These are phyloP conservation scores for Brettanomyces bruxellensis DNA, from an alignment of 805 yeast genomes.

Conservation along the genomic window DNA sequence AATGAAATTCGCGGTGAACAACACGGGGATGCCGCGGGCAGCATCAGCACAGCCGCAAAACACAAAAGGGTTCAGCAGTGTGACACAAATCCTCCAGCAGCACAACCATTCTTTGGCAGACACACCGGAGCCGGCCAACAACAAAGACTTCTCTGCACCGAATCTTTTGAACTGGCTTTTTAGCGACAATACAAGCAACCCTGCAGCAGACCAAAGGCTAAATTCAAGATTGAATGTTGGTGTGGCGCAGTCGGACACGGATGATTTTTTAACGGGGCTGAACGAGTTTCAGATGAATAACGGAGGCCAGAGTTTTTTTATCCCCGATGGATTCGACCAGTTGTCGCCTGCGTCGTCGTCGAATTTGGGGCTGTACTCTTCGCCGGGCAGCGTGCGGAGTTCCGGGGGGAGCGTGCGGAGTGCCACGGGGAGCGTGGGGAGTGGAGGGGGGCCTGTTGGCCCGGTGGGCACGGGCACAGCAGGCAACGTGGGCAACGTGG, in stretches of 20 bases:
- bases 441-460: not conserved
- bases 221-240: not conserved
- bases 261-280: conserved; percentile 13
- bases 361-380: conserved; percentile 2
- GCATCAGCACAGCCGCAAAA: not conserved
- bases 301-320: conserved; percentile 20
- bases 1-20: too few relatives aligned
- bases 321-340: conserved; percentile 22
- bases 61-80: conserved; percentile 10
- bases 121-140: not conserved
- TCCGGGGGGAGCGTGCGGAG: not conserved
- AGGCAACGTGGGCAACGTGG: not conserved
- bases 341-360: conserved; percentile 15
- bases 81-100: conserved; percentile 17
- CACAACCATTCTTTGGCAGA: conserved; percentile 5
- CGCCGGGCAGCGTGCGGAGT: not conserved
- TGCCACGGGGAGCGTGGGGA: too few relatives aligned
- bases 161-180: conserved; percentile 22
- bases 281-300: conserved; percentile 18
- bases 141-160: conserved; percentile 8
- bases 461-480: not conserved
- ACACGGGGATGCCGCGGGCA: too few relatives aligned
- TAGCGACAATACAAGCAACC: conserved; percentile 9
- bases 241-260: not conserved
- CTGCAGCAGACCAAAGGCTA: not conserved